phyloP scores from a whole-genome alignment of 2,329 filamentous ascomycete genomes.

The Colletotrichum tofieldiae region DNA sequence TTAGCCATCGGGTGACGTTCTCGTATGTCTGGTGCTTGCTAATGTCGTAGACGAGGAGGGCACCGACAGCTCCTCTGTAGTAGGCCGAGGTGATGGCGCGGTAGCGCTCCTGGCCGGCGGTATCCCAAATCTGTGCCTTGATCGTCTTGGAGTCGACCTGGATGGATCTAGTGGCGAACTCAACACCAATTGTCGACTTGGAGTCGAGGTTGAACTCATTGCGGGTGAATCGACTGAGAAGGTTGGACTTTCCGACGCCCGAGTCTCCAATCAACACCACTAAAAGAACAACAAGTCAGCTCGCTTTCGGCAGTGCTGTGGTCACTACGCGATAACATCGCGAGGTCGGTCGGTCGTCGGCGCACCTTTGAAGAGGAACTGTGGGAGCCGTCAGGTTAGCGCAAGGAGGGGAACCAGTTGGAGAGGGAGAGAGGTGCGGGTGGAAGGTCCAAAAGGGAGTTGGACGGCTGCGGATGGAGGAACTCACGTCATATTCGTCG shows the following conservation, averaged over 20 bases:
- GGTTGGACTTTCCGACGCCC: conserved; percentile 99
- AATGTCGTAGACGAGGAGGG: conserved; percentile 98
- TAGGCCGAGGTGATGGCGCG: conserved; percentile 99
- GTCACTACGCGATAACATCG: conserved; percentile 31
- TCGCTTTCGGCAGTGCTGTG: conserved; percentile 11
- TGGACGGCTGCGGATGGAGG: conserved; percentile 23
- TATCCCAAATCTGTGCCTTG: conserved; percentile 99
- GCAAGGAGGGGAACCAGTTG: conserved; percentile 46
- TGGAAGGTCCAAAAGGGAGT: conserved; percentile 16
- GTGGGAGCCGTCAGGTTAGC: conserved; percentile 46
- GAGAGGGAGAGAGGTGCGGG: conserved; percentile 45
- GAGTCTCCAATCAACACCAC: conserved; percentile 99
- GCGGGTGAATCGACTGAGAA: conserved; percentile 98
- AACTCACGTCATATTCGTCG: conserved; percentile 99
- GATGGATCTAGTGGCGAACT: conserved; percentile 98
- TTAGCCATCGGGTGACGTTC: conserved; percentile 98
- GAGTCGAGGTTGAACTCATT: conserved; percentile 99
- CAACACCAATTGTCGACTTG: conserved; percentile 99
- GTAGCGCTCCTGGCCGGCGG: conserved; percentile 98
- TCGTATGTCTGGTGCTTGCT: conserved; percentile 99
- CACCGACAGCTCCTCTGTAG: conserved; percentile 97
- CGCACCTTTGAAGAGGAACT: conserved; percentile 99
- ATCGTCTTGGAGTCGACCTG: conserved; percentile 99
- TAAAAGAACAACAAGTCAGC: conserved; percentile 59
- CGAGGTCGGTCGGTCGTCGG: conserved; percentile 46